A percentile compares a stretch with the other conserved stretches of the same genome.
Conservation (phyloP, 768 basidiomycete species). For the Tylopilus plumbeoviolaceoides region DNA sequence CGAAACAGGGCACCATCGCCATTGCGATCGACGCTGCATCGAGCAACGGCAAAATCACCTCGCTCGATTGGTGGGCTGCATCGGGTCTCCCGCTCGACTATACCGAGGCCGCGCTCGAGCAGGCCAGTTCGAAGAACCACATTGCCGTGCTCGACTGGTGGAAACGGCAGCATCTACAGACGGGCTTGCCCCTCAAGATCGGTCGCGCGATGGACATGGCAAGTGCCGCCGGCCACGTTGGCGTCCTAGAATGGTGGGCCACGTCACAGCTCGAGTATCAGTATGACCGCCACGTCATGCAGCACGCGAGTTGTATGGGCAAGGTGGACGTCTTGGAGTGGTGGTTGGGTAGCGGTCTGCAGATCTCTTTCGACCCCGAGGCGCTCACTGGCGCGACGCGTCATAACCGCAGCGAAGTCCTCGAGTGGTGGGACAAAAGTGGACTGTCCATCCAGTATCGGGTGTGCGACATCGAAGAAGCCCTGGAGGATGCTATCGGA, state of each 20-base stretch:
- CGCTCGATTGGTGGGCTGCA: conserved; percentile 78
- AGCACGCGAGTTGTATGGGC: conserved; percentile 76
- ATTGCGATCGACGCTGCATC: conserved; percentile 80
- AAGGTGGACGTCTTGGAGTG: conserved; percentile 77
- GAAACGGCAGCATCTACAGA: conserved; percentile 52
- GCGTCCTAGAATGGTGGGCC: conserved; percentile 83
- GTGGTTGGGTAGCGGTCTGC: conserved; percentile 78
- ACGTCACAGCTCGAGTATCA: conserved; percentile 72
- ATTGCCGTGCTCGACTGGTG: conserved; percentile 83
- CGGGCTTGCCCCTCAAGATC: conserved; percentile 64
- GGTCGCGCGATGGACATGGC: conserved; percentile 87
- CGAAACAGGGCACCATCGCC: conserved; percentile 49
- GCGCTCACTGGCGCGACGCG: conserved; percentile 75
- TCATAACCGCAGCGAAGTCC: conserved; percentile 74
- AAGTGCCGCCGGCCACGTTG: conserved; percentile 70
- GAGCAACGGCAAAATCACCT: conserved; percentile 65
- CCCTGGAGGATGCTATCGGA: conserved; percentile 80
- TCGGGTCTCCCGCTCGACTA: conserved; percentile 68
- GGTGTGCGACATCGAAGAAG: conserved; percentile 90
- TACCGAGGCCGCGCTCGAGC: conserved; percentile 75
- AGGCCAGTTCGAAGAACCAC: conserved; percentile 74
- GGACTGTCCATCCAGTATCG: conserved; percentile 80
- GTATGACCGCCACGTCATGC: conserved; percentile 72
- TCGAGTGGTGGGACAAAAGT: conserved; percentile 86
- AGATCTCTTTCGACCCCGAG: conserved; percentile 77